Base-by-base conservation (phyloP, 306 rosid species). In the Astragalus glycyphyllos region DNA sequence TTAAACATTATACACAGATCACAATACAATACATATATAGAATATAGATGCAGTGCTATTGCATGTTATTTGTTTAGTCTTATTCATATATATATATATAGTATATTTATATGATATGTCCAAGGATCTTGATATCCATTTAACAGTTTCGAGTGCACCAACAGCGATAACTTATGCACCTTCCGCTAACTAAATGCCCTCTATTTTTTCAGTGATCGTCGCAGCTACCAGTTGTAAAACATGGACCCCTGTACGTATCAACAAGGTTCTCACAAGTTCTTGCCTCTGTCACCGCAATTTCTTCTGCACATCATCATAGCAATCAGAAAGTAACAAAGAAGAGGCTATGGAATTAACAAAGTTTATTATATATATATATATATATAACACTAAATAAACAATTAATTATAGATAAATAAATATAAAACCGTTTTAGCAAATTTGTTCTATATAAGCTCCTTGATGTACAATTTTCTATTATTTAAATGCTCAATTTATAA, bases 201-300 rank as follows among this genome's bases (percentile, higher is more conserved):
- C 35, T 38, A 5, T 16, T 37, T 5, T 10, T 59, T 29, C 66
- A 59, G 13, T 59, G 66, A 15, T 10, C 11, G 12, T 59, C 29
- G 11, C 66, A 59, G 5, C 46, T 37, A 15, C 66, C 46, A 2
- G 11, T 7, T 0, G 65, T 59, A 31, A 59, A 37, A 7, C 66
- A 59, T 15, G 47, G 48, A 35, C 66, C 66, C 66, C n/a, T 37
- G 46, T 14, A 59, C 40, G 26, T 14, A 6, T 10, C 66, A 4
- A 47, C 29, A n/a, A 59, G 9, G 40, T 59, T 59, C 66, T 59
- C 66, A 59, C 66, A 59, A 1, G 5, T 59, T 1, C 2, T 14
- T 5, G 48, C 66, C 7, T 59, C 66, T 14, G n/a, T 59, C 66
- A 37, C 66, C 66, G 5, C 66, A 8, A 59, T 59, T 59, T 37